These are phyloP conservation scores for Tetrahymena malaccensis DNA, from an alignment of 73 alveolate species.

Conservation along the genomic window DNA sequence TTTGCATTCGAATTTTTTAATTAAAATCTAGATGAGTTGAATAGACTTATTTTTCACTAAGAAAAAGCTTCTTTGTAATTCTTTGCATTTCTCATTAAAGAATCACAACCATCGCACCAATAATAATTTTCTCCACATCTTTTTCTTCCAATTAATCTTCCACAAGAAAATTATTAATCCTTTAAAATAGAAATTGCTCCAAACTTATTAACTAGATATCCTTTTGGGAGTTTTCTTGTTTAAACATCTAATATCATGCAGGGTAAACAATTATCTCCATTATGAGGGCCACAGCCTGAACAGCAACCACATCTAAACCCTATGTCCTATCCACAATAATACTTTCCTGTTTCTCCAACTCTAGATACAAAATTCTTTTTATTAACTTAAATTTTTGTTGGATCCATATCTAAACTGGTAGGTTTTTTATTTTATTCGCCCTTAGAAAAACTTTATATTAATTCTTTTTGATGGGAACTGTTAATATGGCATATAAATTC, in stretches of 20 bases:
- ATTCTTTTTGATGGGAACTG: neutral
- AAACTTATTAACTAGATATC: neutral
- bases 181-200: neutral
- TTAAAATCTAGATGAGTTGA: too few relatives aligned
- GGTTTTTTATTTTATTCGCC: neutral
- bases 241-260: neutral
- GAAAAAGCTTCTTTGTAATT: neutral
- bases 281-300: neutral
- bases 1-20: too few relatives aligned
- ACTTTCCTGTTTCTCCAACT: neutral
- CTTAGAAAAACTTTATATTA: neutral
- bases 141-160: neutral
- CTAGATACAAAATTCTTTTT: neutral
- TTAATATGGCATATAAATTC: neutral
- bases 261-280: neutral
- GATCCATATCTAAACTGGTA: neutral
- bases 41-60: neutral
- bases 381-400: neutral
- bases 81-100: neutral
- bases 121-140: neutral
- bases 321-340: neutral
- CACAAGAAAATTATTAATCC: neutral
- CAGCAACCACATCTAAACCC: neutral
- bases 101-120: neutral
- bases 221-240: neutral